These are phyloP conservation scores for Globisporangium acanthophoron DNA, from an alignment of 352 stramenopile genomes.

Conservation along the genomic window DNA sequence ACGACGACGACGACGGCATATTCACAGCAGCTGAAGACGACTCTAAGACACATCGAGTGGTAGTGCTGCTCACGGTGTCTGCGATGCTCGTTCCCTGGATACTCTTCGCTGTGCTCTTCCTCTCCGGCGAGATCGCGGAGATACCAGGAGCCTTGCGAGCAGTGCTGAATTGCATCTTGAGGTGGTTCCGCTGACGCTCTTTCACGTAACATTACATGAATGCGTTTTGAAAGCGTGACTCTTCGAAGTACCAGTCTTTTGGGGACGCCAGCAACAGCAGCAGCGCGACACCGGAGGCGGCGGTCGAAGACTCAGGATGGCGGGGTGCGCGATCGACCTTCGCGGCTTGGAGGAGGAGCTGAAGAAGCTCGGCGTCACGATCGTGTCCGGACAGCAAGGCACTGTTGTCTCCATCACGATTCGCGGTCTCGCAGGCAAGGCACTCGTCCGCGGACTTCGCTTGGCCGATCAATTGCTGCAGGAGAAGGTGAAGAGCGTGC, in stretches of 20 bases:
- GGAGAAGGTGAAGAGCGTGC: conserved; percentile 62
- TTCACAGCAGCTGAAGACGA: conserved; percentile 6
- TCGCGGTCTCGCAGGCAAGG: conserved; percentile 57
- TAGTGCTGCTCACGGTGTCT: conserved; percentile 18
- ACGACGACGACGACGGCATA: conserved; percentile 18
- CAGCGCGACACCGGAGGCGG: background rate
- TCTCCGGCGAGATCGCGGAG: conserved; percentile 1
- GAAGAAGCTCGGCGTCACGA: conserved; percentile 67
- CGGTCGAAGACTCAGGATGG: background rate
- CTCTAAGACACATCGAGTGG: conserved; percentile 11
- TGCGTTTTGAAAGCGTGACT: background rate
- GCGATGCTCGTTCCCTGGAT: conserved; percentile 25
- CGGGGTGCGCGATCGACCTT: conserved; percentile 29
- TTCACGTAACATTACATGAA: too few species aligned
- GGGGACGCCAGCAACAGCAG: too few species aligned
- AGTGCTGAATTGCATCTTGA: background rate
- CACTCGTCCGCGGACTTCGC: conserved; percentile 43
- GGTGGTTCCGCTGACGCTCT: background rate
- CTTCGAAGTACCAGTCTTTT: background rate
- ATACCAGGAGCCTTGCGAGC: conserved; percentile 1
- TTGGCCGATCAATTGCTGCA: conserved; percentile 70
- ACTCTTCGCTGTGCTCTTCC: conserved; percentile 16
- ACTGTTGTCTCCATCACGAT: conserved; percentile 76
- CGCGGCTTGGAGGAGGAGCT: conserved; percentile 70
- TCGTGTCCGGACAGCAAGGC: conserved; percentile 71